Evolutionary conservation across 805 yeast species (phyloP).

Genomic region (Millerago galiae): DNA sequence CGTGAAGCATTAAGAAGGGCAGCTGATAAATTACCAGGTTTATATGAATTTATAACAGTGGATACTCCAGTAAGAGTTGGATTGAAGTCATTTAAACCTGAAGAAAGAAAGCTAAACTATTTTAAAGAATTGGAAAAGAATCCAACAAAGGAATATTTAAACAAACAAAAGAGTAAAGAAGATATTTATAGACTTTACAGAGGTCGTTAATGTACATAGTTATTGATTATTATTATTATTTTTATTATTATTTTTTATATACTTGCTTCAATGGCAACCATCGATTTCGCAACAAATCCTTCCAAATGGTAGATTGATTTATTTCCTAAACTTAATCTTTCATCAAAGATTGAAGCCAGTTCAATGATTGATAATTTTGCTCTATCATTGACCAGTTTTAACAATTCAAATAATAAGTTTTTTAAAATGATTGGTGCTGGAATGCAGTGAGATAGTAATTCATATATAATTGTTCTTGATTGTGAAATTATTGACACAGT

Average conservation of each 20-base stretch:
- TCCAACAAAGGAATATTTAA: conserved; percentile 63
- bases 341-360: conserved; percentile 68
- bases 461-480: conserved; percentile 68
- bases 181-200: conserved; percentile 53
- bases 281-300: conserved; percentile 84
- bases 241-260: background rate
- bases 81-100: conserved; percentile 43
- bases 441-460: conserved; percentile 85
- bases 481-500: conserved; percentile 51
- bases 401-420: conserved; percentile 43
- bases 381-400: conserved; percentile 24
- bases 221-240: background rate
- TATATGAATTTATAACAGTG: conserved; percentile 72
- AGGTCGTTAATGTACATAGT: conserved; percentile 40
- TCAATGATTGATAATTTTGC: conserved; percentile 45
- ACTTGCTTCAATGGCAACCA: conserved; percentile 60
- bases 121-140: conserved; percentile 45
- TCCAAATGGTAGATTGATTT: conserved; percentile 93
- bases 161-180: conserved; percentile 42
- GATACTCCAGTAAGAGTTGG: conserved; percentile 69
- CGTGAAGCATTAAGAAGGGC: conserved; percentile 88
- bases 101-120: conserved; percentile 42
- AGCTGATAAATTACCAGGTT: conserved; percentile 86
- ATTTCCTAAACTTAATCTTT: conserved; percentile 76
- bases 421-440: conserved; percentile 81